Evolutionary conservation across 768 basidiomycete species (phyloP).

Genomic region (Rhizopogon roseolus): DNA sequence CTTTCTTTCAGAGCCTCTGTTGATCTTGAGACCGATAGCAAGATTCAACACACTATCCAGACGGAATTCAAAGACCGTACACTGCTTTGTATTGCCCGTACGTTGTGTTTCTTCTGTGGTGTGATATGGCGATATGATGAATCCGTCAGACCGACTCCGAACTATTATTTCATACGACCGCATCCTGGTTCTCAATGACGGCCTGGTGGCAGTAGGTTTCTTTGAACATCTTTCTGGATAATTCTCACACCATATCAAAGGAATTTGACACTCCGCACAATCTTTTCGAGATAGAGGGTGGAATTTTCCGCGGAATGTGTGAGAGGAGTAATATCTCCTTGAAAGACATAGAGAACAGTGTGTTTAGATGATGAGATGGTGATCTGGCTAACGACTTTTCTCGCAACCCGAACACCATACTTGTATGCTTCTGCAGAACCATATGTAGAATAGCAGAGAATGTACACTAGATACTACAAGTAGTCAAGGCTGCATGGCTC

Average conservation of each 20-base stretch:
- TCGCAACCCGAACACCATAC: no score
- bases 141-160: constrained; percentile 36
- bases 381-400: no score
- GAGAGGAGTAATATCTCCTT: constrained; percentile 45
- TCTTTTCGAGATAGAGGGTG: constrained; percentile 38
- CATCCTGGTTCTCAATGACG: no score
- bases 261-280: constrained; percentile 57
- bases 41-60: constrained; percentile 44
- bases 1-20: constrained; percentile 25
- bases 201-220: no score
- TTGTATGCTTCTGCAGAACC: no score
- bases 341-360: constrained; percentile 35
- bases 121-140: neutral
- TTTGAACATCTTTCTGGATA: neutral
- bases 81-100: constrained; percentile 43
- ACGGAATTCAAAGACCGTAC: constrained; percentile 46
- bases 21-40: constrained; percentile 45
- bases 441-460: no score
- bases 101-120: constrained; percentile 24
- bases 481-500: no score
- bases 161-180: constrained; percentile 60
- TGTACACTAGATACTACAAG: no score
- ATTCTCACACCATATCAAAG: constrained; percentile 15
- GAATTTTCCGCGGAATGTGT: constrained; percentile 63
- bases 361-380: no score